Evolutionary conservation across 164 flowering plant species (phyloP).

Genomic region (Vitis labrusca): DNA sequence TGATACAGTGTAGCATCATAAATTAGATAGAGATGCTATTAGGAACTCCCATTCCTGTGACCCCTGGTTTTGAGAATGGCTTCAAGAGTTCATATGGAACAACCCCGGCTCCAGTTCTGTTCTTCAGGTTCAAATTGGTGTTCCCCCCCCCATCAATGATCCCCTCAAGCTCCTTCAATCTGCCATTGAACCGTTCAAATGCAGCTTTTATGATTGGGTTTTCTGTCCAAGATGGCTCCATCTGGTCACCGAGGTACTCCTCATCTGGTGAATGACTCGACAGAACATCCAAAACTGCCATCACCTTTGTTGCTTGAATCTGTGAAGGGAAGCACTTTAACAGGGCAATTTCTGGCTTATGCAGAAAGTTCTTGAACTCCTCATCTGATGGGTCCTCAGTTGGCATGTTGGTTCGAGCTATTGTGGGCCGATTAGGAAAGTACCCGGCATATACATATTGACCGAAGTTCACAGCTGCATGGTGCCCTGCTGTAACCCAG

Average conservation of each 20-base stretch:
- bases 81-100: too few relatives aligned
- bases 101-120: too few relatives aligned
- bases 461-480: conserved; percentile 31
- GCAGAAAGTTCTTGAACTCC: background rate
- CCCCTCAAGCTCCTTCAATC: too few relatives aligned
- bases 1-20: too few relatives aligned
- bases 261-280: conserved; percentile 10
- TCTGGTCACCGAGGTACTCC: background rate
- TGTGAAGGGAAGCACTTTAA: conserved; percentile 1
- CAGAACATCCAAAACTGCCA: conserved; percentile 10
- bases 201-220: too few relatives aligned
- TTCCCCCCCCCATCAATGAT: too few relatives aligned
- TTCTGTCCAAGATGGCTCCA: too few relatives aligned
- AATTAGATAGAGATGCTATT: conserved; percentile 32
- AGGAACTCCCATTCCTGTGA: conserved; percentile 29
- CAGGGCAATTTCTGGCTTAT: conserved; percentile 5
- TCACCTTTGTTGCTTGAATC: conserved; percentile 4
- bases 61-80: conserved; percentile 17
- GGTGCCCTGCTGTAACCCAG: conserved; percentile 27
- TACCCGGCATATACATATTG: conserved; percentile 22
- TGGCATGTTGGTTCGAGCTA: conserved; percentile 6
- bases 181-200: too few relatives aligned
- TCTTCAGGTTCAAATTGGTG: too few relatives aligned
- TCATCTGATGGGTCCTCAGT: background rate
- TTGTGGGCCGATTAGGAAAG: conserved; percentile 12